Evolutionary conservation across 495 filamentous ascomycete genomes (phyloP).

Genomic region (Penicillium roqueforti): DNA sequence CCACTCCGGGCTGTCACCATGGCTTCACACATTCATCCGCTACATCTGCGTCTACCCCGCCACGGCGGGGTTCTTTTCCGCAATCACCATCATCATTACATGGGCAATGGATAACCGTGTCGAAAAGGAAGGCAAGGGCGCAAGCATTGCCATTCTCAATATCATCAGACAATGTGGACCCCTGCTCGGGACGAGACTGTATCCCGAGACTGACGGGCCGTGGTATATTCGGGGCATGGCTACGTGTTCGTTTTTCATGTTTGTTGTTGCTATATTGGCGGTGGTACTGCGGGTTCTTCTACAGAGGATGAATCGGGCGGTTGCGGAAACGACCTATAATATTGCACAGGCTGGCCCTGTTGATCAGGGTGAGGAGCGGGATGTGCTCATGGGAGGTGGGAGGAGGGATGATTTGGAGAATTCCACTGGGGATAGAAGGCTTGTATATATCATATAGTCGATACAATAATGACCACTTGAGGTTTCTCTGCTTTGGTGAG

Average conservation of each 20-base stretch:
- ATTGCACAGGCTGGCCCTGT: conserved; percentile 16
- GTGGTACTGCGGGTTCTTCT: conserved; percentile 45
- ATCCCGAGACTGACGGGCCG: conserved; percentile 53
- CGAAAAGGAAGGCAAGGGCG: conserved; percentile 52
- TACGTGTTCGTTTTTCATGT: conserved; percentile 57
- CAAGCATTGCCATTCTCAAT: conserved; percentile 55
- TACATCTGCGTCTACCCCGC: conserved; percentile 58
- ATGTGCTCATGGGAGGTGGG: conserved; percentile 37
- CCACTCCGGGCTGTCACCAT: conserved; percentile 29
- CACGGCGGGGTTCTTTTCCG: conserved; percentile 56
- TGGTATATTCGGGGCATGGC: conserved; percentile 58
- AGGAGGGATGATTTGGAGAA: conserved; percentile 20
- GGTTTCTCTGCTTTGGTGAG: background rate
- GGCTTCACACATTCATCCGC: conserved; percentile 38
- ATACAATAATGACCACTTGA: background rate
- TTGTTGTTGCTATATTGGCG: conserved; percentile 44
- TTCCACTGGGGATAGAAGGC: conserved; percentile 20
- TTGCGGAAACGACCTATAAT: conserved; percentile 23
- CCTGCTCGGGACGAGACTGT: conserved; percentile 57
- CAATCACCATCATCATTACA: conserved; percentile 59
- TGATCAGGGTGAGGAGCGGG: conserved; percentile 29
- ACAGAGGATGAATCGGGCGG: conserved; percentile 36
- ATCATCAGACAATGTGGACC: conserved; percentile 61
- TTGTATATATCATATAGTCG: conserved; percentile 32
- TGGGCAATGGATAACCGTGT: conserved; percentile 62